A percentile compares a stretch with the other conserved stretches of the same genome.
These are phyloP conservation scores for apple (Malus domestica) DNA, from an alignment of 306 rosid genomes.

Conservation along the genomic window ASM211411v1 NC_041798.1:33635501-33636000, in stretches of 20 bases:
- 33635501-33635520: slow-evolving; percentile 49
- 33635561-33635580: slow-evolving; percentile 57
- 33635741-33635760: slow-evolving; percentile 28
- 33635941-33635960: background rate
- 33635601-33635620: slow-evolving; percentile 44
- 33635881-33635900: slow-evolving; percentile 62
- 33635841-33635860: slow-evolving; percentile 51
- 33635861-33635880: slow-evolving; percentile 33
- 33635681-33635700: slow-evolving; percentile 42
- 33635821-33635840: slow-evolving; percentile 62
- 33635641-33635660: slow-evolving; percentile 42
- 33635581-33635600: slow-evolving; percentile 21
- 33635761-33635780: slow-evolving; percentile 56
- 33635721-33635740: slow-evolving; percentile 43
- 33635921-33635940: slow-evolving; percentile 31
- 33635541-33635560: slow-evolving; percentile 54
- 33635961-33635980: background rate
- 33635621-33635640: slow-evolving; percentile 37
- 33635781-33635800: slow-evolving; percentile 49
- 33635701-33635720: slow-evolving; percentile 44
- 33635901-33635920: slow-evolving; percentile 35
- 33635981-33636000: background rate
- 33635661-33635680: slow-evolving; percentile 61
- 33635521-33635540: slow-evolving; percentile 45
- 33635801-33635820: slow-evolving; percentile 44